Conservation (phyloP, 345 rosid species). For the Gossypium bickii region DNA sequence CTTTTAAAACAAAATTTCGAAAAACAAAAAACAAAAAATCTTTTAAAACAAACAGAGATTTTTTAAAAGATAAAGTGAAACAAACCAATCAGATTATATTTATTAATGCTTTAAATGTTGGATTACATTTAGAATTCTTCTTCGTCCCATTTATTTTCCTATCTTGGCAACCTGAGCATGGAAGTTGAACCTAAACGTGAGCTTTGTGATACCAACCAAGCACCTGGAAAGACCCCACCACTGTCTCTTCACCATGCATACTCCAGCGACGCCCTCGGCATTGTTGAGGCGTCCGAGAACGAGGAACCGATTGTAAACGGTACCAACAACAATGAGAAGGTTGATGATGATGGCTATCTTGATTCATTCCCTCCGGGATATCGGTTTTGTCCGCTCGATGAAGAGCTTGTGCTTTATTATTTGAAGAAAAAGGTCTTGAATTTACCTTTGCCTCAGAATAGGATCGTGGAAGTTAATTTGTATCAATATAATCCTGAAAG, state of each 20-base stretch:
- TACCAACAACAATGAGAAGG: background rate
- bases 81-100: background rate
- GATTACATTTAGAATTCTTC: background rate
- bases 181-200: background rate
- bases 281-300: background rate
- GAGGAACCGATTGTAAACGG: background rate
- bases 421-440: background rate
- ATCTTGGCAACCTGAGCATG: background rate
- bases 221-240: background rate
- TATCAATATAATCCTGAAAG: conserved; percentile 3
- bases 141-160: background rate
- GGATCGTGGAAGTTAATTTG: background rate
- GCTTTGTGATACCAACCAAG: background rate
- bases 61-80: background rate
- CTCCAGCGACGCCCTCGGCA: background rate
- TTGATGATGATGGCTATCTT: background rate
- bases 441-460: conserved; percentile 1
- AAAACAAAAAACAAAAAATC: no score
- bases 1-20: no score
- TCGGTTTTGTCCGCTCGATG: conserved; percentile 9
- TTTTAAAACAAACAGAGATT: background rate
- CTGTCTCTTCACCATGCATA: background rate
- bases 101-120: background rate
- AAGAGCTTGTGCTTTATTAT: background rate
- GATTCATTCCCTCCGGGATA: conserved; percentile 15